These are phyloP conservation scores for Calonectria multiphialidica DNA, from an alignment of 2,329 filamentous ascomycete species.

Conservation along the genomic window DNA sequence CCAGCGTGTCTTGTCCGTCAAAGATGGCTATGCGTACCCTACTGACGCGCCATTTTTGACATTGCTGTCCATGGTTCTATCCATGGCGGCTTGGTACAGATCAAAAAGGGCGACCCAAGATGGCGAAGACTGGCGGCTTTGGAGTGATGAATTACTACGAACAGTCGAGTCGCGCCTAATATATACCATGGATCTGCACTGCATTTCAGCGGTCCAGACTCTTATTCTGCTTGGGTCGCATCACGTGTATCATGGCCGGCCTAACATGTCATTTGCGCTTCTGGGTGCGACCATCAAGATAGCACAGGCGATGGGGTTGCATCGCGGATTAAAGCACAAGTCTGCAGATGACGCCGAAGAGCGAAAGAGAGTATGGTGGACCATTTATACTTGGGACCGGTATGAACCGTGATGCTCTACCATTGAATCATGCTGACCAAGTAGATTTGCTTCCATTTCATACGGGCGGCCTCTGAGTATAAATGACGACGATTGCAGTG, in stretches of 20 bases:
- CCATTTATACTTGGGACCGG: constrained; percentile 13
- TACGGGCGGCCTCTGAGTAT: constrained; percentile 8
- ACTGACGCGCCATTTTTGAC: background rate
- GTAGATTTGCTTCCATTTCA: constrained; percentile 10
- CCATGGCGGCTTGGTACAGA: background rate
- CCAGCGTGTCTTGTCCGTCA: background rate
- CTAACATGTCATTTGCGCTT: background rate
- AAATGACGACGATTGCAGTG: constrained; percentile 7
- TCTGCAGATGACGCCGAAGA: background rate
- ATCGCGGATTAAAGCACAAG: background rate
- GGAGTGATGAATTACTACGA: background rate
- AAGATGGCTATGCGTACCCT: background rate
- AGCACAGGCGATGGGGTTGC: constrained; percentile 7
- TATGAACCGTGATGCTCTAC: background rate
- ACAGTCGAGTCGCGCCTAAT: background rate
- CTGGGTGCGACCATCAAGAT: background rate
- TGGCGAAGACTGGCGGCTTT: background rate
- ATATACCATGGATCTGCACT: background rate
- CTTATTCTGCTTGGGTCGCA: background rate
- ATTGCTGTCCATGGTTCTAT: background rate
- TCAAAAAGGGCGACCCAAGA: background rate
- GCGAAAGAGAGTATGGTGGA: constrained; percentile 16
- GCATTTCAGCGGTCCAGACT: background rate
- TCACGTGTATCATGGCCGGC: background rate
- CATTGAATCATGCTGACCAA: background rate